Conservation (phyloP, 345 rosid genomes). For the Gossypium australe region DNA sequence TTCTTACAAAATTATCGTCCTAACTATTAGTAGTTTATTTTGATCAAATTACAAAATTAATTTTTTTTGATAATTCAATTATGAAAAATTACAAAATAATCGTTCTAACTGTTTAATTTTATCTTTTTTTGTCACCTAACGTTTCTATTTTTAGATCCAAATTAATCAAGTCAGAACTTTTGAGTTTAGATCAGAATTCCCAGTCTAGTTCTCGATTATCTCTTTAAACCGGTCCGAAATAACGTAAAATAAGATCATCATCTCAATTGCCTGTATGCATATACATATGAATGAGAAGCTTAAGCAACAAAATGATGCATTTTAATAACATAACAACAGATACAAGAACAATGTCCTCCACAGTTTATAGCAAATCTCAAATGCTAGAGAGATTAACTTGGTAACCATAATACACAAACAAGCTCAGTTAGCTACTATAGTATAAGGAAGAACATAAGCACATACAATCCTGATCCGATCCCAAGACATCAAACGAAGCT, state of each 20-base stretch:
- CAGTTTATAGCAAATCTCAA: background rate
- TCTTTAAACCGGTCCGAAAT: background rate
- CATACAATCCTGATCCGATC: slow-evolving; percentile 13
- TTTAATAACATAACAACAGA: background rate
- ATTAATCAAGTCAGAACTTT: too few relatives aligned
- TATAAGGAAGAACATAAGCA: slow-evolving; percentile 6
- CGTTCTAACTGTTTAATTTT: too few relatives aligned
- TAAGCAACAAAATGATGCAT: background rate
- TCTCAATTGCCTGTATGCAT: background rate
- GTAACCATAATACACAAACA: slow-evolving; percentile 23
- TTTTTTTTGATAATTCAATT: too few relatives aligned
- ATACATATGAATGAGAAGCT: background rate
- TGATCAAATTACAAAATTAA: too few relatives aligned
- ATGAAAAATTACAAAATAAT: too few relatives aligned
- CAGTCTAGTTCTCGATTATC: too few relatives aligned
- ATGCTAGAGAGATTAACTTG: slow-evolving; percentile 1
- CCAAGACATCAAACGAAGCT: slow-evolving; percentile 10
- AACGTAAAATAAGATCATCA: background rate
- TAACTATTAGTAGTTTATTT: too few relatives aligned
- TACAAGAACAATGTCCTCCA: slow-evolving; percentile 3
- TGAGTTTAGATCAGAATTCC: too few relatives aligned
- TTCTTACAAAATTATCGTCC: too few relatives aligned
- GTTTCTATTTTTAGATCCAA: too few relatives aligned
- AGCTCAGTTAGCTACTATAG: slow-evolving; percentile 19
- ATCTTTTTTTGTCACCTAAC: too few relatives aligned